Evolutionary conservation across 495 filamentous ascomycete species (phyloP).

Genomic region (Aspergillus kassunensis): DNA sequence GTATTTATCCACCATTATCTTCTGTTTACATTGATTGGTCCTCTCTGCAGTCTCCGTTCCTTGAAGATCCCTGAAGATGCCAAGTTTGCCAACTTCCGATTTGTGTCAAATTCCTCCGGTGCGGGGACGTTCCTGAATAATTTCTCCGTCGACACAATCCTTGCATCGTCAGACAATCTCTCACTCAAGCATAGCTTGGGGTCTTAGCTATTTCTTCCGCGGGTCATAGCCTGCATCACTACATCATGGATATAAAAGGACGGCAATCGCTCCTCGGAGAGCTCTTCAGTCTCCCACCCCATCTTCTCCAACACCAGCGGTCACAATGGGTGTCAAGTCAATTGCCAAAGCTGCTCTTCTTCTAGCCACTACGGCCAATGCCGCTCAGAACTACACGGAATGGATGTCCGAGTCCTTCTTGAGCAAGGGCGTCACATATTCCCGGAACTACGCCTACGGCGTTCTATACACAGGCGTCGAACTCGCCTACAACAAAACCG

Average conservation of each 20-base stretch:
- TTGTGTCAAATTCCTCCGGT: conserved; percentile 2
- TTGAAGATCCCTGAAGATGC: conserved; percentile 1
- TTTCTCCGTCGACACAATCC: conserved; percentile 2
- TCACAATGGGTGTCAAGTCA: neutral
- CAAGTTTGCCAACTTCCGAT: neutral
- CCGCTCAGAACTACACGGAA: conserved; percentile 6
- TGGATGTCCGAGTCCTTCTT: conserved; percentile 1
- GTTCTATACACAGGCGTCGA: conserved; percentile 15
- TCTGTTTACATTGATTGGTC: neutral
- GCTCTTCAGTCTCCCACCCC: neutral
- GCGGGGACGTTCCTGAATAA: neutral
- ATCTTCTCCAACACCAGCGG: neutral
- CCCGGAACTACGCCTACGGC: conserved; percentile 5
- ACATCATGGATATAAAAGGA: neutral
- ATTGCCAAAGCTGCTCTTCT: neutral
- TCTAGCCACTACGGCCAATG: conserved; percentile 1
- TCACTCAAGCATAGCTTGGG: neutral
- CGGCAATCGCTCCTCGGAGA: neutral
- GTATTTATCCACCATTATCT: neutral
- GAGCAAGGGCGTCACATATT: neutral
- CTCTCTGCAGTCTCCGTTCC: too few relatives aligned
- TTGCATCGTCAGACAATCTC: neutral
- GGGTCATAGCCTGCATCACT: neutral
- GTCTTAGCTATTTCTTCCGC: neutral
- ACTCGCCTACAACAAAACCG: conserved; percentile 18